These are phyloP conservation scores for Pichia eremophila DNA, from an alignment of 805 yeast genomes.

Conservation along the genomic window DNA sequence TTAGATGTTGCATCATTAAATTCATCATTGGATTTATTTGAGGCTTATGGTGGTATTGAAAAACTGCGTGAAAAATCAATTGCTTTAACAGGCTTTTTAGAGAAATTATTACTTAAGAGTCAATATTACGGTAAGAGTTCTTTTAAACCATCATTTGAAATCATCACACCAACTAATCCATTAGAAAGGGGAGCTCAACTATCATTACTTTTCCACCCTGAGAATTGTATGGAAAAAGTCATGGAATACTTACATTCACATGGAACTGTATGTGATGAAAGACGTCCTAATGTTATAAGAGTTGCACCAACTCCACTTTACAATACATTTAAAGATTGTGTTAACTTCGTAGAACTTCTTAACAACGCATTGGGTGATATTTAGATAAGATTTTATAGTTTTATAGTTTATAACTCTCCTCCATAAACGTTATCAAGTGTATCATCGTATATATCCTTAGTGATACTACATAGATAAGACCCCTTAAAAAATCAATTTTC, in stretches of 20 bases:
- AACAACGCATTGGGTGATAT: conserved; percentile 25
- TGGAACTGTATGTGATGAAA: conserved; percentile 79
- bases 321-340: conserved; percentile 63
- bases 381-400: not conserved
- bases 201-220: conserved; percentile 58
- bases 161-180: conserved; percentile 62
- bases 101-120: conserved; percentile 36
- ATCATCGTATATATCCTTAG: too few relatives aligned
- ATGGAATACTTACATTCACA: conserved; percentile 36
- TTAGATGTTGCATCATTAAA: conserved; percentile 69
- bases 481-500: too few relatives aligned
- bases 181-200: conserved; percentile 72
- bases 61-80: conserved; percentile 47
- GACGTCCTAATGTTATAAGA: conserved; percentile 84
- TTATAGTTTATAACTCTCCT: too few relatives aligned
- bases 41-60: conserved; percentile 54
- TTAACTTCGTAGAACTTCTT: conserved; percentile 34
- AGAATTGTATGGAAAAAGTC: conserved; percentile 52
- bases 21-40: conserved; percentile 54
- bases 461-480: too few relatives aligned
- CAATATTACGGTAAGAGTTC: conserved; percentile 31
- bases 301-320: conserved; percentile 83
- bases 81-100: conserved; percentile 48
- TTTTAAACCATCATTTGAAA: conserved; percentile 39
- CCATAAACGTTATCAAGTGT: too few relatives aligned